Percentiles rank a stretch among this genome's conserved stretches.
These are phyloP conservation scores for Globisporangium camurandrum DNA, from an alignment of 352 stramenopile species.

Conservation along the genomic window DNA sequence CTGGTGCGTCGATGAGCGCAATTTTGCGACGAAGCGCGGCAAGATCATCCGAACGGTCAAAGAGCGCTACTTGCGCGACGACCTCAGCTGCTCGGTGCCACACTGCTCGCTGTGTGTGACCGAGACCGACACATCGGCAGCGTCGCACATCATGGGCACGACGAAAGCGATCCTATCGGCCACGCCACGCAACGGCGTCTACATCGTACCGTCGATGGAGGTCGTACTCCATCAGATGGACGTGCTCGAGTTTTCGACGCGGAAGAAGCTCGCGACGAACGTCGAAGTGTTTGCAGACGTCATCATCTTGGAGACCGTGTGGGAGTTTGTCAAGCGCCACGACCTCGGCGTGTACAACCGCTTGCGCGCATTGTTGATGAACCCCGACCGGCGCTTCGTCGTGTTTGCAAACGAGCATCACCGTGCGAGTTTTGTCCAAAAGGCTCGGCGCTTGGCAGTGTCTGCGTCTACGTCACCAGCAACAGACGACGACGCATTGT, in stretches of 20 bases:
- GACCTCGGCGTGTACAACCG: slow-evolving; percentile 88
- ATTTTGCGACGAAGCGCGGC: slow-evolving; percentile 74
- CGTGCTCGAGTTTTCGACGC: slow-evolving; percentile 77
- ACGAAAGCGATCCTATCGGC: slow-evolving; percentile 57
- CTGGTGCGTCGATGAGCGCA: slow-evolving; percentile 70
- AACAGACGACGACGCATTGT: slow-evolving; percentile 24
- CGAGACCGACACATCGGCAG: slow-evolving; percentile 44
- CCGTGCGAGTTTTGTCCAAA: slow-evolving; percentile 62
- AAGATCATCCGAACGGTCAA: slow-evolving; percentile 70
- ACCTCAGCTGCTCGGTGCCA: slow-evolving; percentile 72
- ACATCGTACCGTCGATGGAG: slow-evolving; percentile 88
- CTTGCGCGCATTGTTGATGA: slow-evolving; percentile 81
- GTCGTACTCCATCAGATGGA: slow-evolving; percentile 89
- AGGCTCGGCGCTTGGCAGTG: no score
- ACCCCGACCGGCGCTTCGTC: slow-evolving; percentile 76
- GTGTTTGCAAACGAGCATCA: slow-evolving; percentile 94
- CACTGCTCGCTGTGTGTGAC: slow-evolving; percentile 49
- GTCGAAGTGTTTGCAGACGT: slow-evolving; percentile 70
- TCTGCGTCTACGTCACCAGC: slow-evolving; percentile 19
- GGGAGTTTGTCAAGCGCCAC: slow-evolving; percentile 84
- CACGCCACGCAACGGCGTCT: slow-evolving; percentile 35
- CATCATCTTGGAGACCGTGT: slow-evolving; percentile 88
- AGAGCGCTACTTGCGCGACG: slow-evolving; percentile 87
- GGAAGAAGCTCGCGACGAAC: slow-evolving; percentile 29
- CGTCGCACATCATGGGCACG: slow-evolving; percentile 43